Base-by-base conservation (phyloP, 176 grass and related monocot species). In the Miscanthus lutarioriparius region DNA sequence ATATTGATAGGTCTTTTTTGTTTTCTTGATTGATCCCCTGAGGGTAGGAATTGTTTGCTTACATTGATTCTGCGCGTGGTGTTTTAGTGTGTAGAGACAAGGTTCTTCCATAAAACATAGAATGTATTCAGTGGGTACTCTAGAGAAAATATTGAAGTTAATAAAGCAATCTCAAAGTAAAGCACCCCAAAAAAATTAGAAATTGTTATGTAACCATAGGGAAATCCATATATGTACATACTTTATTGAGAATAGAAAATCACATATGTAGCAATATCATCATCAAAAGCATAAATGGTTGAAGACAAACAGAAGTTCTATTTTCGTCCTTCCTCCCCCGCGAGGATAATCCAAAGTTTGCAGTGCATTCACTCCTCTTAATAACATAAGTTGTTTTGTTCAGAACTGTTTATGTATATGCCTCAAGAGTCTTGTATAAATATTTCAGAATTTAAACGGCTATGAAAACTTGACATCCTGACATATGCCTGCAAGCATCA, bases 1-100 rank as follows among this genome's bases (percentile, higher is more conserved):
- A 38, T 83, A 47, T 71, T 48, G 33, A 67, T 67, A 74, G 73
- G 65, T 81, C 44, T 78, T 49, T 4, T 15, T 9, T 14, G 16
- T 68, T 14, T 67, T 70, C 48, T 88, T 68, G 33, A 90, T 74
- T 90, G 19, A 56, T 76, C 56, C 68, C 51, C 27, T 76, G 5
- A 70, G 45, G 67, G 22, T 77, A 74, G 16, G 16, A 86, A 28
- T 17, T 3, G 36, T 64, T 80, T 65, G 9, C 63, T 69, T 70
- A 13, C 12, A 45, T 53, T 86, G 28, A 64, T 86, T 49, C 48
- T 45, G 16, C 8, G 4, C 7, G 7, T 59, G 64, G 15, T 51
- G 33, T 11, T 25, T 65, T 66, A n/a, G 80, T 33, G 22, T 73
- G 53, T 48, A 39, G 13, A 13, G 37, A 38, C 20, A 63, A 27